phyloP scores from a whole-genome alignment of 2,329 filamentous ascomycete species.

The Colletotrichum lentis region DNA sequence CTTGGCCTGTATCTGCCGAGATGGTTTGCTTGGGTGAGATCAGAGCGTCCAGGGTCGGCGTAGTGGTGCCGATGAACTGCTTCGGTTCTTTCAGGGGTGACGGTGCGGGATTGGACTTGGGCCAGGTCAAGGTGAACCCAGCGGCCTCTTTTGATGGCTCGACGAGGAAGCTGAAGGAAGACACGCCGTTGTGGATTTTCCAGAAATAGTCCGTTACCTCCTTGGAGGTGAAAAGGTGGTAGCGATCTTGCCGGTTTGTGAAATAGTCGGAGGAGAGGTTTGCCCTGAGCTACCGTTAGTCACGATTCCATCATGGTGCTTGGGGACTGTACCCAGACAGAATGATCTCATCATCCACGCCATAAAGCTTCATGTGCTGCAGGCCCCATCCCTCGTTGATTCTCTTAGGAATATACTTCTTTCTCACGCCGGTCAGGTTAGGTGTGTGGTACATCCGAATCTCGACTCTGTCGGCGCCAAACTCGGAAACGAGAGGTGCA shows the following conservation, averaged over 20 bases:
- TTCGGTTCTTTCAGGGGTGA: slow-evolving; percentile 76
- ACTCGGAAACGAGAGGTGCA: slow-evolving; percentile 82
- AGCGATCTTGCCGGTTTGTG: slow-evolving; percentile 92
- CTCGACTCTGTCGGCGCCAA: slow-evolving; percentile 84
- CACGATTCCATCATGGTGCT: too few species aligned
- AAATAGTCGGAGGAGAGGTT: slow-evolving; percentile 96
- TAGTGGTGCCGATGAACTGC: slow-evolving; percentile 75
- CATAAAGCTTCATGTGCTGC: slow-evolving; percentile 99
- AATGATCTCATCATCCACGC: slow-evolving; percentile 93
- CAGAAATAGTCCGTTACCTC: slow-evolving; percentile 85
- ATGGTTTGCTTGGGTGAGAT: slow-evolving; percentile 60
- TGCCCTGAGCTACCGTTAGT: slow-evolving; percentile 57
- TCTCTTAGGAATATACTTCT: slow-evolving; percentile 82
- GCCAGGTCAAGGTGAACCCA: slow-evolving; percentile 76
- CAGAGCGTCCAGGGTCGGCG: slow-evolving; percentile 70
- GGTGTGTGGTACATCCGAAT: slow-evolving; percentile 98
- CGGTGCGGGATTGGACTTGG: slow-evolving; percentile 74
- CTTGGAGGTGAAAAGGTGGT: slow-evolving; percentile 85
- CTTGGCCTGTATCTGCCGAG: slow-evolving; percentile 42
- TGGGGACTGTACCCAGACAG: slow-evolving; percentile 74
- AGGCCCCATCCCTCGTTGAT: slow-evolving; percentile 99
- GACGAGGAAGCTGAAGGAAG: slow-evolving; percentile 83
- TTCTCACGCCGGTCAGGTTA: slow-evolving; percentile 86
- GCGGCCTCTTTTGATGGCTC: slow-evolving; percentile 65
- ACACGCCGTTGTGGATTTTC: slow-evolving; percentile 77